Evolutionary conservation across 2,329 filamentous ascomycete genomes (phyloP), one percentile per base, ranked within the genome.

Genomic region (Penicillium decumbens): DNA sequence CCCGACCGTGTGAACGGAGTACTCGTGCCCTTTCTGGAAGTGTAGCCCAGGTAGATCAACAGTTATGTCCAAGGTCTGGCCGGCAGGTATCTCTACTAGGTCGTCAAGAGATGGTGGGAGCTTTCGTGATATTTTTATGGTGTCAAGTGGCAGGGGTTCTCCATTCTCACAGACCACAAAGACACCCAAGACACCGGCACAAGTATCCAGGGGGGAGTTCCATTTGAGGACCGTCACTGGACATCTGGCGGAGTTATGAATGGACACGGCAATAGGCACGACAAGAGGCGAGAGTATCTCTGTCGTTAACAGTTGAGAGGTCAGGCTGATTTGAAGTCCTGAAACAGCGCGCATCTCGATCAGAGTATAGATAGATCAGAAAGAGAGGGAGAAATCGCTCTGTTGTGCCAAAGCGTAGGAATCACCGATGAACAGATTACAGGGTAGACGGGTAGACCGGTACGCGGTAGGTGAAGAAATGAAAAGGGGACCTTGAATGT

Each of bases 221-320:
- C 70, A 74, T 51, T 56, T 63, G 3, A 74, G 56, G 4, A 74
- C 38, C 0, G 65, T 72, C 12, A 71, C 47, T 12, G 63, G 47
- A 2, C 57, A 42, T 4, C 59, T 41, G 0, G 63, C 59, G 1
- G 56, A 51, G 35, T 71, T 72, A 24, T 57, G 47, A 18, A 69
- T 47, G 1, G 60, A 54, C 29, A 66, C 60, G 25, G 58, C 56
- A 41, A 68, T 50, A n/a, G 60, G 57, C 18, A 65, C 43, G 9
- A 50, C 47, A 25, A 56, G 42, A 18, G 62, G 44, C 28, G 55
- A 43, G 1, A 52, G 44, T 8, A 58, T 44, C 9, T 58, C 39
- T 8, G 57, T 47, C 5, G 47, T 53, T n/a, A 47, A 40, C n/a
- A 54, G 13, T 27, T 49, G 53, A 3, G 50, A 46, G 3, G 57